Conservation (phyloP, 306 rosid species). For the Trichosanthes truncata region DNA sequence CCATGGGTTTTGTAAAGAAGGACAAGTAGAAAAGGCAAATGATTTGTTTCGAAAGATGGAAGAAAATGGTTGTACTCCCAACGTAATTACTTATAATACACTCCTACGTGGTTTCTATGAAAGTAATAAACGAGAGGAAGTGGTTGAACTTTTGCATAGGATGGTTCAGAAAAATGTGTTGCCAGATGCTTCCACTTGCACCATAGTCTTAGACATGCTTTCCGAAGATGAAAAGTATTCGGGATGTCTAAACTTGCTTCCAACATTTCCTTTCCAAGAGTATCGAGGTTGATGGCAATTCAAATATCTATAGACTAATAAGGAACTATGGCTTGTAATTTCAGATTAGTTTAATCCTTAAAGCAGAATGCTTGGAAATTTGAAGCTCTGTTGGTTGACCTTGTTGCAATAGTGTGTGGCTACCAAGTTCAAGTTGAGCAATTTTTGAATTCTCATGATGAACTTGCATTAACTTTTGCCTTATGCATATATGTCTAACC, state of each 20-base stretch:
- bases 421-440: neutral
- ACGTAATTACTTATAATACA: conserved; percentile 20
- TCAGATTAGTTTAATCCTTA: neutral
- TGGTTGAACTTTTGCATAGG: conserved; percentile 37
- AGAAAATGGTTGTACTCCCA: conserved; percentile 30
- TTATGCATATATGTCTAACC: neutral
- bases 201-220: conserved; percentile 27
- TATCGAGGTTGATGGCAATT: neutral
- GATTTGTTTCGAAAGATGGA: conserved; percentile 28
- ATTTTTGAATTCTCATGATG: neutral
- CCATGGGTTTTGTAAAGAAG: conserved; percentile 29
- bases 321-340: neutral
- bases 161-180: conserved; percentile 23
- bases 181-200: conserved; percentile 23
- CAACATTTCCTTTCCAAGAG: conserved; percentile 19
- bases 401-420: neutral
- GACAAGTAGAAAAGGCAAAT: conserved; percentile 30
- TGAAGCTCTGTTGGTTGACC: neutral
- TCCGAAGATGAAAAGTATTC: conserved; percentile 21
- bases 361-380: neutral
- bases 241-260: conserved; percentile 30
- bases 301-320: neutral
- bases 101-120: conserved; percentile 31
- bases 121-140: conserved; percentile 20
- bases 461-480: neutral